Evolutionary conservation across 2,329 filamentous ascomycete genomes (phyloP).

Genomic region (Neurospora sp.): DNA sequence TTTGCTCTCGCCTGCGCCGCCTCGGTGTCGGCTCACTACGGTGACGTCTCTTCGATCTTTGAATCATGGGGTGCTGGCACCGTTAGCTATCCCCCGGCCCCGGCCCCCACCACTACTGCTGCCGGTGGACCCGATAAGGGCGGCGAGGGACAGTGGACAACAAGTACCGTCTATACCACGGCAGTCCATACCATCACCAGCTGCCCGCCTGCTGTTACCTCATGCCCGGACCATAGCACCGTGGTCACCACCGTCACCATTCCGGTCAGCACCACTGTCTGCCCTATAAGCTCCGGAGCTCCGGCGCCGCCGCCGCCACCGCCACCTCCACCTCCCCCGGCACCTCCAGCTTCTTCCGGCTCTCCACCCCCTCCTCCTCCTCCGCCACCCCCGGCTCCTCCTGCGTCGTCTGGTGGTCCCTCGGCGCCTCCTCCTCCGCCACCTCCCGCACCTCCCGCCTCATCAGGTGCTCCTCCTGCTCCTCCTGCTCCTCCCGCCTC

Average conservation of each 20-base stretch:
- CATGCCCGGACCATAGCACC: conserved; percentile 30
- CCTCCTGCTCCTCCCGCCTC: conserved; percentile 1
- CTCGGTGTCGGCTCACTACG: conserved; percentile 11
- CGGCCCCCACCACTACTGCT: background rate
- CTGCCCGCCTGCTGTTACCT: conserved; percentile 26
- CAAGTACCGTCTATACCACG: conserved; percentile 32
- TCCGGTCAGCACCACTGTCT: conserved; percentile 33
- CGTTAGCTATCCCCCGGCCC: background rate
- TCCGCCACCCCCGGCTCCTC: background rate
- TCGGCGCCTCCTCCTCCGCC: conserved; percentile 7
- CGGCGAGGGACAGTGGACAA: conserved; percentile 27
- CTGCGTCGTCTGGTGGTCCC: conserved; percentile 1
- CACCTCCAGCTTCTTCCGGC: conserved; percentile 15
- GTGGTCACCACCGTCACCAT: conserved; percentile 28
- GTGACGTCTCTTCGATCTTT: conserved; percentile 1
- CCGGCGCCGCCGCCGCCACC: conserved; percentile 1
- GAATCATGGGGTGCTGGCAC: background rate
- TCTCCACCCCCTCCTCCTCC: background rate
- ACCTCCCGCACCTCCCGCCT: conserved; percentile 3
- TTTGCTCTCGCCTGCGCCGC: conserved; percentile 15
- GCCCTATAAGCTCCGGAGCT: conserved; percentile 25
- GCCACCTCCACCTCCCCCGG: conserved; percentile 6
- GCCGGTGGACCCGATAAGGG: conserved; percentile 23
- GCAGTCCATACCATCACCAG: conserved; percentile 29
- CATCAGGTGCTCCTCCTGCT: conserved; percentile 2